Evolutionary conservation across 1,284 basidiomycete species (phyloP), one percentile per base, ranked within the genome.

Genomic region (Earliella scabrosa): DNA sequence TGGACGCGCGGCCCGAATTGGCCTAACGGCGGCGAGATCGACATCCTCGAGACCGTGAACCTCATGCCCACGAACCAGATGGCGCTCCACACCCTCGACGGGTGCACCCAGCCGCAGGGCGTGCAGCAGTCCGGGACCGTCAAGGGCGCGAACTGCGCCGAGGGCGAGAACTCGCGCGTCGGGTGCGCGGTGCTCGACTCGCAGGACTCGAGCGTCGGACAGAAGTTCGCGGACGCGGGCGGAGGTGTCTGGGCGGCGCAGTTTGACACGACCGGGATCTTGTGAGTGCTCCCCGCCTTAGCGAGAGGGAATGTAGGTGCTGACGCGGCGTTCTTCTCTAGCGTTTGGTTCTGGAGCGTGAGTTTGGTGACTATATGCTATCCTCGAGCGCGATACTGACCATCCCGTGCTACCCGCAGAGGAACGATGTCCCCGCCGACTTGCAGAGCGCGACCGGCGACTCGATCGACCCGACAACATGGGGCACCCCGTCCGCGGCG

Each of bases 291-390:
- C 7, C n/a, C 8, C 16, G 13, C 32, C 7, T 14, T 35, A n/a
- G 21, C 34, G 14, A 34, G 24, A 8, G 4, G 9, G 46, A 26
- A 26, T 21, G n/a, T 53, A 18, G 16, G 20, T 13, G 47, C 16
- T 26, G 35, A n/a, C 34, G 56, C 62, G 52, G 18, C 24, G 36
- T 24, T 14, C 32, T 24, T 70, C 40, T 56, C 32, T 52, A 80
- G 78, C 64, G 81, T 90, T 35, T 93, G 90, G 90, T 93, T 88
- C 71, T 88, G 87, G 82, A 81, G 82, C 53, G 88, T 90, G 62
- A 64, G 86, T 76, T 7, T 18, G n/a, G n/a, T 32, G 29, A 7
- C 29, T 7, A 31, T 13, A 31, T 13, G 13, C 13, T 31, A 13
- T 31, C 13, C 29, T 7, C 29, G 6, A 6, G 13, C 29, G 29